These are phyloP conservation scores for Saprolegnia diclina DNA, from an alignment of 352 stramenopile genomes.

Conservation along the genomic window DNA sequence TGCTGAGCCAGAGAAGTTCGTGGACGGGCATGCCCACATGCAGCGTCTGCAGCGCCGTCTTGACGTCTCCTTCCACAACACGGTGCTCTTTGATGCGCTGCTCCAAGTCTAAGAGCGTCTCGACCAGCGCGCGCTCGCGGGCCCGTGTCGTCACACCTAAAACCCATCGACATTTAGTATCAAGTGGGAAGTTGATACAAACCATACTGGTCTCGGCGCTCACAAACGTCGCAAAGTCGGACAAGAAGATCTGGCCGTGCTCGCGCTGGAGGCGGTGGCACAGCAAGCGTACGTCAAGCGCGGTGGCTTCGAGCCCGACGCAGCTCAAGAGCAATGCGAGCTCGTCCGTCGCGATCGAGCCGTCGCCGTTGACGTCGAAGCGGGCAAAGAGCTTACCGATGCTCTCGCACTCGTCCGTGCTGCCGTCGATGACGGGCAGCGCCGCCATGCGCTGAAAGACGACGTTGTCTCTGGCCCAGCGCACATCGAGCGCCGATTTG, in stretches of 20 bases:
- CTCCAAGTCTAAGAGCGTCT: constrained; percentile 15
- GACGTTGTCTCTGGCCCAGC: not conserved
- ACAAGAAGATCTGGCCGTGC: not conserved
- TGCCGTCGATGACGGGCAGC: constrained; percentile 12
- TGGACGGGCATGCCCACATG: constrained; percentile 12
- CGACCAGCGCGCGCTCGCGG: constrained; percentile 6
- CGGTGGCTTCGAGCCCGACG: constrained; percentile 4
- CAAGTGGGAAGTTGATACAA: not conserved
- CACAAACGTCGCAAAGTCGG: constrained; percentile 18
- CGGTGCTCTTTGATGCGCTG: constrained; percentile 23
- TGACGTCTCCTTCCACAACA: constrained; percentile 3
- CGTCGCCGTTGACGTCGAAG: constrained; percentile 31
- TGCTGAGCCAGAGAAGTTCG: constrained; percentile 15
- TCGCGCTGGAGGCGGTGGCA: constrained; percentile 1
- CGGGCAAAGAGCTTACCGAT: constrained; percentile 21
- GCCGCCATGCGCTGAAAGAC: constrained; percentile 11
- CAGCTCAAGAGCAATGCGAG: constrained; percentile 7
- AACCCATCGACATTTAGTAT: too few relatives aligned
- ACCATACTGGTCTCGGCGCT: not conserved
- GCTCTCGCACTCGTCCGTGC: constrained; percentile 5
- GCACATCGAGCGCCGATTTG: constrained; percentile 1
- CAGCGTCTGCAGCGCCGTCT: not conserved
- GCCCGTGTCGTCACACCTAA: not conserved
- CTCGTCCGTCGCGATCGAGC: constrained; percentile 22
- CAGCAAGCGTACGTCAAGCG: constrained; percentile 13